Evolutionary conservation across 768 basidiomycete species (phyloP).

Genomic region (Mycena sanguinolenta): DNA sequence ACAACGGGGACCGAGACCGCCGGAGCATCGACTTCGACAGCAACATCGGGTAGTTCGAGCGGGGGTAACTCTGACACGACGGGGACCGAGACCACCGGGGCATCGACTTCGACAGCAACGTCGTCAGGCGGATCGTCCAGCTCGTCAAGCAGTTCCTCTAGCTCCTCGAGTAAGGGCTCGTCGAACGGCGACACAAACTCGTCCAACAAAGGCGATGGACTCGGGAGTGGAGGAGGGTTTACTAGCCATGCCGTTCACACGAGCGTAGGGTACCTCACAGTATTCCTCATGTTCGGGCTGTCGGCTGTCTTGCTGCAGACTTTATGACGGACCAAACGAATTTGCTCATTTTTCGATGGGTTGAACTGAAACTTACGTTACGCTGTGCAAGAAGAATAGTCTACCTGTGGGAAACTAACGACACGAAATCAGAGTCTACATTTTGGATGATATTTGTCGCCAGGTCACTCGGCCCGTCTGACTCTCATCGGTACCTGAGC

Average conservation of each 20-base stretch:
- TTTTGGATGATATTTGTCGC: too few species aligned
- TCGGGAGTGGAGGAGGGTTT: slow-evolving; percentile 1
- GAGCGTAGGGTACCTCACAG: neutral
- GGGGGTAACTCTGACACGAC: neutral
- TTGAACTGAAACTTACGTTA: neutral
- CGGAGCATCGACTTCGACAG: neutral
- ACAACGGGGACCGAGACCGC: neutral
- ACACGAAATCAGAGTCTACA: too few species aligned
- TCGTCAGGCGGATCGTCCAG: neutral
- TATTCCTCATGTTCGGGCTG: neutral
- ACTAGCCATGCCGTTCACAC: neutral
- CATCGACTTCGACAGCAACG: neutral
- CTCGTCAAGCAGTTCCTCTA: neutral
- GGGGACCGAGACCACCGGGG: neutral
- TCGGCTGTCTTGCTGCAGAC: neutral
- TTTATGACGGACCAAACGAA: neutral
- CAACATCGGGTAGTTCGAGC: neutral
- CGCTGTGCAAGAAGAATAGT: neutral
- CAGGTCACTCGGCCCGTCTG: neutral
- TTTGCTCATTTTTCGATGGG: neutral
- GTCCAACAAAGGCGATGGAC: neutral
- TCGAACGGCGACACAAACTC: neutral
- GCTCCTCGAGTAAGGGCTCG: neutral
- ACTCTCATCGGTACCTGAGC: slow-evolving; percentile 1
- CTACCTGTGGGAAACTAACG: neutral